Conservation (phyloP, 176 grass and related monocot species). For the Thinopyrum elongatum region DNA sequence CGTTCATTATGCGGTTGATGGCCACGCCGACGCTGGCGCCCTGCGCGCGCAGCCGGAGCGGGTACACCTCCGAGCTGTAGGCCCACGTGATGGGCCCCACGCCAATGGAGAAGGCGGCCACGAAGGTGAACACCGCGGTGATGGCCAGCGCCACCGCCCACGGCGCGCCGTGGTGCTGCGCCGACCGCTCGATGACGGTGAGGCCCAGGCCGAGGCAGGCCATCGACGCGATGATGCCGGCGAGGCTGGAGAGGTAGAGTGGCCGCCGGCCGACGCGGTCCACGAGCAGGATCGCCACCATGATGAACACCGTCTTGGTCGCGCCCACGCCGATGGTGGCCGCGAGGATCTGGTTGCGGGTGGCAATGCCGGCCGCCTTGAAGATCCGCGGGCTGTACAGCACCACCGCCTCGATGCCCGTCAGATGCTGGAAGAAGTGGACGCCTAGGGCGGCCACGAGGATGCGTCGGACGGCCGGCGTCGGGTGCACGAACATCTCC, state of each 20-base stretch:
- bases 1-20: conserved; percentile 55
- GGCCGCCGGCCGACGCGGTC: conserved; percentile 59
- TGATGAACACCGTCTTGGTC: conserved; percentile 62
- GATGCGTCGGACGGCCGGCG: conserved; percentile 42
- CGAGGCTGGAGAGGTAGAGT: conserved; percentile 40
- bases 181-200: conserved; percentile 30
- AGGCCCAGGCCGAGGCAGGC: conserved; percentile 40
- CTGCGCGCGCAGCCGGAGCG: conserved; percentile 38
- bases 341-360: conserved; percentile 36
- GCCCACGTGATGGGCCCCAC: conserved; percentile 71
- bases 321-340: conserved; percentile 57
- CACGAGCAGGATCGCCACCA: conserved; percentile 51
- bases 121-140: conserved; percentile 40
- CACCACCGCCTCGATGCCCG: conserved; percentile 67
- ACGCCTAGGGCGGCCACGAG: conserved; percentile 50
- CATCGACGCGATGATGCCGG: conserved; percentile 46
- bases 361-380: conserved; percentile 45
- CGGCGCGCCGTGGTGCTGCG: neutral
- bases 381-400: conserved; percentile 67
- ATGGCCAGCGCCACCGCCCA: conserved; percentile 61
- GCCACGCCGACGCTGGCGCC: conserved; percentile 34
- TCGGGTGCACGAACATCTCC: conserved; percentile 47
- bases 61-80: conserved; percentile 62
- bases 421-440: conserved; percentile 75
- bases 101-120: conserved; percentile 60